Base-by-base conservation (phyloP, 2,329 filamentous ascomycete genomes). In the Calonectria crousiana region DNA sequence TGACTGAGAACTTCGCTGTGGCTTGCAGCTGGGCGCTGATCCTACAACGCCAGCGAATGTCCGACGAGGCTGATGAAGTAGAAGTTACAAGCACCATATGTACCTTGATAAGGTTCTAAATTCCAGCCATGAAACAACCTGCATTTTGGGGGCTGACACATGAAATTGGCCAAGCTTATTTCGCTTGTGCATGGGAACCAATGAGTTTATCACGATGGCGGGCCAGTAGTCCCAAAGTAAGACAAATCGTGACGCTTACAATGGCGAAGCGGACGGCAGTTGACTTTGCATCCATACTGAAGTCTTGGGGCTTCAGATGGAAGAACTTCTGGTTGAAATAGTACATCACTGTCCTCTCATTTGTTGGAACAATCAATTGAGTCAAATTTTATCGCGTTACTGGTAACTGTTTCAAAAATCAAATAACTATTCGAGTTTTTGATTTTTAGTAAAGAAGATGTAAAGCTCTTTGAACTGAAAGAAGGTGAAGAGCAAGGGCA, bases 401-500 rank as follows among this genome's bases (percentile, higher is more conserved):
- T 41, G 3, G 23, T 26, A 8, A 18, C 23, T 60, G 28, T 41
- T 60, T 28, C 5, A 38, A 20, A 3, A 41, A 41, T n/a, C 26
- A 62, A 38, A 23, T 20, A 23, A 20, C 36, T 62, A 62, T 18
- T 62, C 14, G 36, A 62, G 32, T 26, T 62, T 62, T 62, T 56
- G 32, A 62, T 41, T 28, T 28, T 41, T 41, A 13, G 38, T 41
- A 30, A 41, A 62, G 36, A 62, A 62, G 23, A 28, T 26, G 10
- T 41, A 38, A 20, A 41, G 56, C 36, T 62, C 56, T 9, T 62
- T 65, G 6, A 74, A 32, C 30, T 69, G 68, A 8, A 67, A 65
- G 30, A 73, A 69, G 1, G 32, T 9, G 41, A 67, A 75, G 1
- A 73, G 58, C 14, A 70, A 2, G 1, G 73, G 70, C 20, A 73